Percentiles rank a stretch among this genome's conserved stretches.
Conservation (phyloP, 768 basidiomycete genomes). For the Gautieria morchelliformis region DNA sequence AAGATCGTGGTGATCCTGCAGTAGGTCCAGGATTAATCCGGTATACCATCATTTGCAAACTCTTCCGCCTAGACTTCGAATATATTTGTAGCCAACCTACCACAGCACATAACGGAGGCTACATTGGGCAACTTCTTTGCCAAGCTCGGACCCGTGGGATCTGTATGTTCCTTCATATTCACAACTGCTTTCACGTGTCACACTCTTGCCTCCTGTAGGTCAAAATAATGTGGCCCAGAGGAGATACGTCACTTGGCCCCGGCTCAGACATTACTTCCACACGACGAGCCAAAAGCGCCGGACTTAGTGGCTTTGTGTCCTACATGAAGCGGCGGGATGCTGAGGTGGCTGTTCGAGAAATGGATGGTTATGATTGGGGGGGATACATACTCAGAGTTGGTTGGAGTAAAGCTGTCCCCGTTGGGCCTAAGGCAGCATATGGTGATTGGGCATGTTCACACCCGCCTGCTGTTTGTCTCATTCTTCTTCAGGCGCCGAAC, state of each 20-base stretch:
- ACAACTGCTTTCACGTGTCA: constrained; percentile 1
- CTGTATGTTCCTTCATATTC: constrained; percentile 35
- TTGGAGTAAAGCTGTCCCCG: constrained; percentile 94
- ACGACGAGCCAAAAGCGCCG: constrained; percentile 59
- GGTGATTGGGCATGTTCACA: constrained; percentile 33
- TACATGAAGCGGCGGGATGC: constrained; percentile 93
- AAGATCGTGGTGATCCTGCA: constrained; percentile 81
- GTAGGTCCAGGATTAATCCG: constrained; percentile 29
- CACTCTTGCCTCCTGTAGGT: constrained; percentile 41
- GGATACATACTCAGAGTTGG: constrained; percentile 81
- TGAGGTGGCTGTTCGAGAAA: constrained; percentile 76
- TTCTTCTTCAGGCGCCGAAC: constrained; percentile 24
- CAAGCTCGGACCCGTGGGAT: constrained; percentile 84
- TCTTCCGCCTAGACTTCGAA: constrained; percentile 70
- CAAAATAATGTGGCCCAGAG: constrained; percentile 98
- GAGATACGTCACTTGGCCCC: constrained; percentile 56
- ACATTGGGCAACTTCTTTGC: constrained; percentile 87
- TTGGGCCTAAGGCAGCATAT: constrained; percentile 67
- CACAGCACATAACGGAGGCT: constrained; percentile 77
- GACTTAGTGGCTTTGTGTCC: constrained; percentile 92
- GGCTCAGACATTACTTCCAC: constrained; percentile 69
- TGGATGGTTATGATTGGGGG: constrained; percentile 94
- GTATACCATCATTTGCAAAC: background rate
- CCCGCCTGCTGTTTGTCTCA: constrained; percentile 19
- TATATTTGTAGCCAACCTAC: constrained; percentile 90